A percentile compares a stretch with the other conserved stretches of the same genome.
These are phyloP conservation scores for Pyricularia pennisetigena DNA, from an alignment of 2,329 filamentous ascomycete species.

Conservation along the genomic window DNA sequence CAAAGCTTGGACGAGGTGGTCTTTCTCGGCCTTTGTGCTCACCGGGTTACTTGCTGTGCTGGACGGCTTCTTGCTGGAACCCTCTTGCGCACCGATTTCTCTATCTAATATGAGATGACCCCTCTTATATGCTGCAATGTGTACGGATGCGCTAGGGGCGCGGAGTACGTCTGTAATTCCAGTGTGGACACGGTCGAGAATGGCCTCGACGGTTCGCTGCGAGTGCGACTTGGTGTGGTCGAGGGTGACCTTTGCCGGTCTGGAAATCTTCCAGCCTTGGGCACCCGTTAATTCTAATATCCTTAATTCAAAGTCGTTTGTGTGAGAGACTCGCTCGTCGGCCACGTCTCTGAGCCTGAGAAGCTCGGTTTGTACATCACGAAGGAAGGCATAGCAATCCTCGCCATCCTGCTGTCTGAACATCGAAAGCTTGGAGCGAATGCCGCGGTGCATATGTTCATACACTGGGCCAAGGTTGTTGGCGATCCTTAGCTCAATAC, in stretches of 20 bases:
- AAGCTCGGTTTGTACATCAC: constrained; percentile 26
- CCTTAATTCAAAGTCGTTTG: constrained; percentile 38
- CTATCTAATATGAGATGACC: constrained; percentile 44
- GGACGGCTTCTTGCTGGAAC: constrained; percentile 19
- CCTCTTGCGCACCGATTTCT: constrained; percentile 29
- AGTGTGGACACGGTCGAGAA: constrained; percentile 40
- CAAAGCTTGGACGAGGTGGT: constrained; percentile 28
- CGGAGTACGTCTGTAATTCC: constrained; percentile 38
- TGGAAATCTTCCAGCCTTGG: constrained; percentile 31
- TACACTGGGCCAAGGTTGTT: constrained; percentile 41
- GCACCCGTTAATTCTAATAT: constrained; percentile 34
- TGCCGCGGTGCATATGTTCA: constrained; percentile 30
- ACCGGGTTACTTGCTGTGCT: constrained; percentile 7
- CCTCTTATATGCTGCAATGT: constrained; percentile 38
- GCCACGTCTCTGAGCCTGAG: constrained; percentile 25
- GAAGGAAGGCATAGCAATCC: constrained; percentile 35
- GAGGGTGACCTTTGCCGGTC: constrained; percentile 35
- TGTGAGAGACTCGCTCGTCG: constrained; percentile 28
- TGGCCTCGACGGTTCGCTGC: constrained; percentile 34
- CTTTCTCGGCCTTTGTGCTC: constrained; percentile 26
- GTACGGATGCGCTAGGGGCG: constrained; percentile 34
- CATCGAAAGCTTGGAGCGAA: constrained; percentile 33
- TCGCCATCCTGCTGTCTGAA: constrained; percentile 30
- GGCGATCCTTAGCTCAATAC: constrained; percentile 32
- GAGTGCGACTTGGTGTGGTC: constrained; percentile 30